These are phyloP conservation scores for Talaromyces amestolkiae DNA, from an alignment of 2,329 filamentous ascomycete species.

Conservation along the genomic window DNA sequence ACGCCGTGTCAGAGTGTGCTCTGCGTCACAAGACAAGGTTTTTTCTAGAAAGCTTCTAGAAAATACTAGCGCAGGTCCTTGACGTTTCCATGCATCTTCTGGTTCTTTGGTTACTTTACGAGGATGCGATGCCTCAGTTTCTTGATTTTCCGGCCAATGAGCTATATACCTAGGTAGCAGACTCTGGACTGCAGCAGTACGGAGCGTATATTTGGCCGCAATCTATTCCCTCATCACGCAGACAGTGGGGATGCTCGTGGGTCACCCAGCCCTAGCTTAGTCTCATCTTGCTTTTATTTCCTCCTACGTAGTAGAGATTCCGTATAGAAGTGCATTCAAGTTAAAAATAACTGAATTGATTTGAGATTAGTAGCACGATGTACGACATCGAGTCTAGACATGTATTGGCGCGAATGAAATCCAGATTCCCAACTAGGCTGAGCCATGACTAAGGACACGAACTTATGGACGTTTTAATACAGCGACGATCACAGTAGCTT, in stretches of 20 bases:
- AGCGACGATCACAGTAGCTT: neutral
- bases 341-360: neutral
- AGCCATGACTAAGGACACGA: slow-evolving; percentile 1
- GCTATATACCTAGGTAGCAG: too few species aligned
- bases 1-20: neutral
- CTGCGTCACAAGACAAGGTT: slow-evolving; percentile 5
- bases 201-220: neutral
- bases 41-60: slow-evolving; percentile 17
- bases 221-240: neutral
- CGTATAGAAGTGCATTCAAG: neutral
- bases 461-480: neutral
- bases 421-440: neutral
- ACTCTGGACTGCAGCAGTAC: neutral
- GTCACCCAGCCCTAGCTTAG: neutral
- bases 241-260: neutral
- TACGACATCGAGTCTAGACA: neutral
- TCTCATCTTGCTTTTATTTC: neutral
- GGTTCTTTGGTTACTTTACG: neutral
- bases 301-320: too few species aligned
- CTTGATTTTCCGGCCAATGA: neutral
- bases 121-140: neutral
- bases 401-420: neutral
- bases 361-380: neutral
- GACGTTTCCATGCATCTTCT: neutral
- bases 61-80: slow-evolving; percentile 11